Conservation (phyloP, 2,329 filamentous ascomycete genomes). For the Colletotrichum shisoi region DNA sequence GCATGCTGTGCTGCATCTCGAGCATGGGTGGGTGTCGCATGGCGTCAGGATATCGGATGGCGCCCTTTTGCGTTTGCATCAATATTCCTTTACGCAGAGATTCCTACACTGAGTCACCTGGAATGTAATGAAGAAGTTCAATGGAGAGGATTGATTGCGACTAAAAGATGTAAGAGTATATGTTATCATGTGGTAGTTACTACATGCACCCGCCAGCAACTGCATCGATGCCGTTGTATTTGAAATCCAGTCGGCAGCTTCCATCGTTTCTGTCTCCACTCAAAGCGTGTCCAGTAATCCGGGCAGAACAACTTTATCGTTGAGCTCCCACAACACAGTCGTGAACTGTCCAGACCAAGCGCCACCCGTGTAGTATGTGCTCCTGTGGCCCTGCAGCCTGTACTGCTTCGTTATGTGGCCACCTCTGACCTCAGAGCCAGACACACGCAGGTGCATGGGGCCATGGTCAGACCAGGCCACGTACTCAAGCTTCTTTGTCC, state of each 20-base stretch:
- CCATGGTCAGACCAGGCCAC: slow-evolving; percentile 46
- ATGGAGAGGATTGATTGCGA: background rate
- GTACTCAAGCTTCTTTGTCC: slow-evolving; percentile 40
- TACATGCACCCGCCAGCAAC: background rate
- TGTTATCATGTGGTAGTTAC: background rate
- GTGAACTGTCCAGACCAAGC: slow-evolving; percentile 47
- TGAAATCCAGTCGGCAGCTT: background rate
- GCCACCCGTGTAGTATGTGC: slow-evolving; percentile 53
- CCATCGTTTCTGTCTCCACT: background rate
- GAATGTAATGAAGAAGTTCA: background rate
- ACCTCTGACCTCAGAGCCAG: slow-evolving; percentile 43
- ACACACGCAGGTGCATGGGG: slow-evolving; percentile 46
- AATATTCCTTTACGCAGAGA: background rate
- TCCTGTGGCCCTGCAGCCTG: slow-evolving; percentile 50
- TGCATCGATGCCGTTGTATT: background rate
- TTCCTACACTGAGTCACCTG: background rate
- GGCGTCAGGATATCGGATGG: background rate
- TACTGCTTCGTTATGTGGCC: slow-evolving; percentile 51
- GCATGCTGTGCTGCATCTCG: background rate
- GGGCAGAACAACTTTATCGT: slow-evolving; percentile 44
- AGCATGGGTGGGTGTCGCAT: background rate
- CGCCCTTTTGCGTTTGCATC: background rate
- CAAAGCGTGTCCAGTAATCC: slow-evolving; percentile 41
- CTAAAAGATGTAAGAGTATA: background rate
- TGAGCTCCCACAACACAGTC: slow-evolving; percentile 48